These are phyloP conservation scores for Phytophthora foliorum DNA, from an alignment of 352 stramenopile genomes.

Conservation along the genomic window DNA sequence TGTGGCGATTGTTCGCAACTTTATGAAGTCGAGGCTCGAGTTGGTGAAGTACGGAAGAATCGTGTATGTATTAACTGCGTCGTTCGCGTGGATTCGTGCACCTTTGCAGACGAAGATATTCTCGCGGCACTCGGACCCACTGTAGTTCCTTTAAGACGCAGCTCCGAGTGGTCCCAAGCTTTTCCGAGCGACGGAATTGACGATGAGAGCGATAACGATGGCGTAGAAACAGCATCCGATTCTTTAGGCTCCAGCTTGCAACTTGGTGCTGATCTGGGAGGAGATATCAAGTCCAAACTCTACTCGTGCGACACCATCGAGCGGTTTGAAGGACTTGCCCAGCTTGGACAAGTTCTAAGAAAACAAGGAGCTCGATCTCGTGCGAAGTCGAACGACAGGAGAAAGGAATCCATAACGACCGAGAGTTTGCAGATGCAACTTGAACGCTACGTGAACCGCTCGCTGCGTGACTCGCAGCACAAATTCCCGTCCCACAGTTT, in stretches of 20 bases:
- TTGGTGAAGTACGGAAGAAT: constrained; percentile 52
- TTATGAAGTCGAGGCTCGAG: constrained; percentile 57
- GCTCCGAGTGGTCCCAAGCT: not conserved
- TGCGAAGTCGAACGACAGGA: not conserved
- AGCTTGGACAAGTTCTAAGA: not conserved
- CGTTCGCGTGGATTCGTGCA: constrained; percentile 56
- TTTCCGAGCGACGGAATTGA: constrained; percentile 22
- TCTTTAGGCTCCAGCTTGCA: not conserved
- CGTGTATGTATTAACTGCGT: constrained; percentile 60
- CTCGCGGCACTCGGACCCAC: constrained; percentile 49
- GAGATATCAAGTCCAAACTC: not conserved
- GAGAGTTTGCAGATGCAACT: constrained; percentile 46
- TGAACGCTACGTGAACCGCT: constrained; percentile 49
- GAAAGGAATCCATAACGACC: not conserved
- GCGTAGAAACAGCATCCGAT: constrained; percentile 27
- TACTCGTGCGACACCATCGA: not conserved
- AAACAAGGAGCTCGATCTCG: not conserved
- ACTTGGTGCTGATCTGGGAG: not conserved
- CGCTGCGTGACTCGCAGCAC: constrained; percentile 41
- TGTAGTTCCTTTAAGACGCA: constrained; percentile 28
- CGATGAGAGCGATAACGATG: constrained; percentile 31
- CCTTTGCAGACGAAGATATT: constrained; percentile 63
- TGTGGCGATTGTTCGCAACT: constrained; percentile 55
- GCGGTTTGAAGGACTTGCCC: not conserved
- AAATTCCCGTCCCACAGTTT: not conserved